Evolutionary conservation across 306 rosid species (phyloP).

Genomic region (Sphenostylis stenocarpa): DNA sequence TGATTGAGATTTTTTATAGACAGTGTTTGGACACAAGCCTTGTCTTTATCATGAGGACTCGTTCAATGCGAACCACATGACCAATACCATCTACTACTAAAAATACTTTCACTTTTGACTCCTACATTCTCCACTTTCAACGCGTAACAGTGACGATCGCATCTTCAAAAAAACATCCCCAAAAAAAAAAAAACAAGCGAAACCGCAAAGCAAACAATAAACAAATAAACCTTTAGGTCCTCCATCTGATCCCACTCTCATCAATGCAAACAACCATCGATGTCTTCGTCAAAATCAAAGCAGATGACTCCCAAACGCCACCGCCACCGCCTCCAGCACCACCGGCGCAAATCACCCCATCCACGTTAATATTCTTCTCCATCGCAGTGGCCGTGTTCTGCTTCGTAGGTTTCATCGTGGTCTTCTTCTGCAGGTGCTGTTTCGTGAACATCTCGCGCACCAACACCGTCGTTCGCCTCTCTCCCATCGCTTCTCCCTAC

Average conservation of each 20-base stretch:
- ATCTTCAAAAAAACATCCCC: neutral
- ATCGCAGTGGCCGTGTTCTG: conserved; percentile 39
- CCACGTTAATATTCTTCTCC: conserved; percentile 37
- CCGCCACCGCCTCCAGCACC: neutral
- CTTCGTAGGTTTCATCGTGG: conserved; percentile 37
- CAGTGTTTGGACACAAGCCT: neutral
- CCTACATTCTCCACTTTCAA: neutral
- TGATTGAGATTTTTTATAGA: conserved; percentile 27
- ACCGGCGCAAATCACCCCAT: conserved; percentile 1
- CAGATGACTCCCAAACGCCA: neutral
- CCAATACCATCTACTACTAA: neutral
- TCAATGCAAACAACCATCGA: conserved; percentile 29
- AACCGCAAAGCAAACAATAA: neutral
- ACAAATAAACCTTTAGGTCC: too few relatives aligned
- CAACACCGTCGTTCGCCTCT: neutral
- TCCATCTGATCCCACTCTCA: neutral
- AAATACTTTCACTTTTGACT: neutral
- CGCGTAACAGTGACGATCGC: neutral
- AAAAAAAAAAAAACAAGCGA: neutral
- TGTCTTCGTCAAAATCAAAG: conserved; percentile 8
- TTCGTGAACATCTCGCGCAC: conserved; percentile 28
- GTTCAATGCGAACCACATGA: conserved; percentile 43
- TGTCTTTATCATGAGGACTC: conserved; percentile 45
- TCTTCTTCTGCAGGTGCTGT: conserved; percentile 49
- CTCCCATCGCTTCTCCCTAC: neutral